Percentiles rank a stretch among this genome's conserved stretches.
Conservation (phyloP, 2,329 filamentous ascomycete species). For the Macrophomina phaseolina region DNA sequence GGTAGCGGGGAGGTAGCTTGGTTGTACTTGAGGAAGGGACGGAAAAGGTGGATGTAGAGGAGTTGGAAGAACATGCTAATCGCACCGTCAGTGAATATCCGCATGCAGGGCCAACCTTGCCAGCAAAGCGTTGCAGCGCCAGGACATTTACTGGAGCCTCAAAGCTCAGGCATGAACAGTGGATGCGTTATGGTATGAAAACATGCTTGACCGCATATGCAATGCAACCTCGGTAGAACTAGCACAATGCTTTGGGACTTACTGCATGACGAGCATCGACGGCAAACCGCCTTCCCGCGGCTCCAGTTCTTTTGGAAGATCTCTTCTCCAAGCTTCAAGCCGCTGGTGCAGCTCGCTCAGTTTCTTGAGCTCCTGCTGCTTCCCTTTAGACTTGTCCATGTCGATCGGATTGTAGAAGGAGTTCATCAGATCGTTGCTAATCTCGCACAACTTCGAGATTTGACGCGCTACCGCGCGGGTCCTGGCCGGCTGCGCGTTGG, state of each 20-base stretch:
- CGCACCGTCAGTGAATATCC: slow-evolving; percentile 33
- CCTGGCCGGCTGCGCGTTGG: slow-evolving; percentile 77
- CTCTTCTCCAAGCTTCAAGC: slow-evolving; percentile 85
- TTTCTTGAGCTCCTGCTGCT: slow-evolving; percentile 86
- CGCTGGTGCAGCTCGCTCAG: slow-evolving; percentile 89
- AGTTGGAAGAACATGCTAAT: slow-evolving; percentile 95
- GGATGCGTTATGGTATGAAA: not conserved
- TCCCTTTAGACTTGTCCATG: slow-evolving; percentile 68
- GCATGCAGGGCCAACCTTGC: not conserved
- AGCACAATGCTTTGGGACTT: slow-evolving; percentile 52
- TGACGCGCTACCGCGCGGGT: slow-evolving; percentile 83
- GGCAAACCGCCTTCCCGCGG: slow-evolving; percentile 88
- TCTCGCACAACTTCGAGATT: slow-evolving; percentile 84
- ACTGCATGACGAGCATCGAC: slow-evolving; percentile 86
- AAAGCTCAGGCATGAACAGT: not conserved
- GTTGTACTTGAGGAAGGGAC: slow-evolving; percentile 91
- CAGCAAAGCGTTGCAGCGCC: not conserved
- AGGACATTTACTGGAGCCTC: not conserved
- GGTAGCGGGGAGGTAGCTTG: slow-evolving; percentile 82
- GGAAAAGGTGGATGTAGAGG: slow-evolving; percentile 93
- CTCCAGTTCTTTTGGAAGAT: slow-evolving; percentile 84
- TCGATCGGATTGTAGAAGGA: slow-evolving; percentile 87
- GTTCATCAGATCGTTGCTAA: slow-evolving; percentile 86
- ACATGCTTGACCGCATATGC: not conserved
- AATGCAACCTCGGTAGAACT: no score